Conservation (phyloP, 2,329 filamentous ascomycete species). For the Beauveria rudraprayagi region DNA sequence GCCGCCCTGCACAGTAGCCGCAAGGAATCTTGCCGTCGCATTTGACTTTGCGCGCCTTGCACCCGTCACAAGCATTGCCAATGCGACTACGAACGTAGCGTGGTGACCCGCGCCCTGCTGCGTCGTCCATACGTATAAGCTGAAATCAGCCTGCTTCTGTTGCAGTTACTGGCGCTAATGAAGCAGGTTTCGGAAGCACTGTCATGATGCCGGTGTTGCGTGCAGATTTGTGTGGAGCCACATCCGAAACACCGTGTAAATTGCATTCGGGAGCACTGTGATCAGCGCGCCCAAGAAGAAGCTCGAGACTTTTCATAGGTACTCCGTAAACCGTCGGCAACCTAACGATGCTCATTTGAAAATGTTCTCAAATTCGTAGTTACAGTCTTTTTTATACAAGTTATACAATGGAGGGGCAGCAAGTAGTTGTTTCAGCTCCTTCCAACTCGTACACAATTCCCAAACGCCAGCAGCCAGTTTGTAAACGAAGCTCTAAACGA, state of each 20-base stretch:
- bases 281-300: no score
- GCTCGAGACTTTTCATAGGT: not conserved
- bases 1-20: conserved; percentile 38
- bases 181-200: conserved; percentile 10
- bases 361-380: conserved; percentile 4
- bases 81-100: conserved; percentile 33
- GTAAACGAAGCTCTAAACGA: not conserved
- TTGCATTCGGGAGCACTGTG: not conserved
- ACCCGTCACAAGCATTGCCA: conserved; percentile 46
- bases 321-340: not conserved
- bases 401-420: conserved; percentile 6
- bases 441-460: not conserved
- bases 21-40: conserved; percentile 48
- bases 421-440: not conserved
- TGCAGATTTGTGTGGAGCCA: conserved; percentile 1
- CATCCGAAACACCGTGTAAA: not conserved
- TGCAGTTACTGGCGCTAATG: not conserved
- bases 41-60: conserved; percentile 48
- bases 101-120: not conserved
- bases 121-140: conserved; percentile 4
- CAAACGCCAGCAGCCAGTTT: conserved; percentile 1
- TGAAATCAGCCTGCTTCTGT: not conserved
- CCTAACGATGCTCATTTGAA: not conserved
- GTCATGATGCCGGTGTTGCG: not conserved
- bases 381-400: conserved; percentile 7